Evolutionary conservation across 345 rosid species (phyloP).

Genomic region (Diplotaxis tenuifolia): DNA sequence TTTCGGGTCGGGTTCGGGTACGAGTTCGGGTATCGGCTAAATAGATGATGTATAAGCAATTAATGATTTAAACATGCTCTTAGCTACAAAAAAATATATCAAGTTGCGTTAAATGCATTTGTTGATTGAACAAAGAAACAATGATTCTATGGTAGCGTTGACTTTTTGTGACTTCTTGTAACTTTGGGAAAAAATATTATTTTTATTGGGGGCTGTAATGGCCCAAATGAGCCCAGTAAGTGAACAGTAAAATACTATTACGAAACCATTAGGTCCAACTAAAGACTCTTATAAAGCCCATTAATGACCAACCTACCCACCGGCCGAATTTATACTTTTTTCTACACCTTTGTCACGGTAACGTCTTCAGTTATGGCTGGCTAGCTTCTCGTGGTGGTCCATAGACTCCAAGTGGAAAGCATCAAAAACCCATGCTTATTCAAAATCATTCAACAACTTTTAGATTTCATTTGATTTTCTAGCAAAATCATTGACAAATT

Average conservation of each 20-base stretch:
- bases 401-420: constrained; percentile 9
- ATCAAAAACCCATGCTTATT: constrained; percentile 16
- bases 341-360: not conserved
- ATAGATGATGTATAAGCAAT: too few species aligned
- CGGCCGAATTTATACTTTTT: constrained; percentile 7
- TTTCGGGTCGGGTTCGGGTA: too few species aligned
- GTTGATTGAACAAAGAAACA: not conserved
- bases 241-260: not conserved
- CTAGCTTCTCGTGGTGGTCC: constrained; percentile 33
- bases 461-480: not conserved
- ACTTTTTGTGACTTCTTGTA: not conserved
- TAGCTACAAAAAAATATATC: too few species aligned
- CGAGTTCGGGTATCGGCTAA: too few species aligned
- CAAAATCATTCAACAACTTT: not conserved
- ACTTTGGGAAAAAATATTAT: too few species aligned
- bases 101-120: too few species aligned
- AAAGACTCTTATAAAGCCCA: constrained; percentile 4
- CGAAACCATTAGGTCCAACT: not conserved
- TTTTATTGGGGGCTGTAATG: not conserved
- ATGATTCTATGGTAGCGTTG: not conserved
- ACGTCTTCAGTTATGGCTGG: constrained; percentile 12
- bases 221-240: not conserved
- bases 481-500: not conserved
- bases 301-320: constrained; percentile 20
- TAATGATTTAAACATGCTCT: too few species aligned